Base-by-base conservation (phyloP, 805 yeast genomes). In the Isabelozyma heimii region DNA sequence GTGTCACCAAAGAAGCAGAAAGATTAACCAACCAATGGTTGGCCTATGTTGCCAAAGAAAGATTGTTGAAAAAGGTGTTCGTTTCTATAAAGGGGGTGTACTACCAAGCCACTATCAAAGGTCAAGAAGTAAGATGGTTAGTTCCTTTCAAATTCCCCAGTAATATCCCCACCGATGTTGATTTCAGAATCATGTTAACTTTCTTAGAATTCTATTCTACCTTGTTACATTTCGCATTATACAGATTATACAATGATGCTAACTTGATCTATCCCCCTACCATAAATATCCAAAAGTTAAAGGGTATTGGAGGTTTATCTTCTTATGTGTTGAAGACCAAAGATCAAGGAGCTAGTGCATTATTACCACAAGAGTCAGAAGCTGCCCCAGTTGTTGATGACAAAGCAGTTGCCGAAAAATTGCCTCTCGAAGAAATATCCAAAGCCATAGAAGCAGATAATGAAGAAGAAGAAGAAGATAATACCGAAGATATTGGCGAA, bases 61-160 rank as follows among this genome's bases (percentile, higher is more conserved):
- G 91, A 61, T 73, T 84, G 35, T 72, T 94, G 57, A 82, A 84
- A 58, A 94, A 92, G 67, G 97, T 91, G 13, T 94, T 94, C 72
- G 97, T 94, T 37, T 87, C 96, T 44, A 92, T 94, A 63, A 94
- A 94, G 70, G 99, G 99, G 73, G 95, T 92, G 14, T 94, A 94
- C 70, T 94, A 92, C 65, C 90, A 91, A 67, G 98, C 97, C 33
- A 81, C 67, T 52, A 83, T 94, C 43, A 84, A 81, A 67, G 99
- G 99, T 56, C 97, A 91, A 69, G 96, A 89, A 56, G 79, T 94
- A 42, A 82, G 92, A 71, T 94, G 99, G 99, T 82, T 94, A 51
- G 96, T 90, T 43, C 99, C 99, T 20, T 94, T 86, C 80, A 94
- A 91, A 70, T 94, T 91, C 76, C 97, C 99, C 15, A 96, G 92